These are phyloP conservation scores for Musa beccarii DNA, from an alignment of 176 grass and related monocot genomes.

Conservation along the genomic window DNA sequence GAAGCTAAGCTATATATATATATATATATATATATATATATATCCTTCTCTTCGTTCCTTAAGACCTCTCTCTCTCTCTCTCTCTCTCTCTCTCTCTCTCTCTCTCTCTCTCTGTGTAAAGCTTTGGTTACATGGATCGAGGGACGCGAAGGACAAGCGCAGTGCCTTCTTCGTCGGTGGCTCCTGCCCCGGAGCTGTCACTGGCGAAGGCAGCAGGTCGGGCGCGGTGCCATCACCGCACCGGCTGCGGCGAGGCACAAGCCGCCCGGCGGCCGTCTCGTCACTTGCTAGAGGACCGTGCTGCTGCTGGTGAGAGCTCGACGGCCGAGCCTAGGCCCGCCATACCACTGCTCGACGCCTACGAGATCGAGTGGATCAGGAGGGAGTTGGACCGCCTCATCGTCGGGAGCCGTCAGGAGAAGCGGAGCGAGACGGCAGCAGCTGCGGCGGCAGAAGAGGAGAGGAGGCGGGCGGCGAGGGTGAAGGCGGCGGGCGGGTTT, in stretches of 20 bases:
- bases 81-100: too few species aligned
- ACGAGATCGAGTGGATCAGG: conserved; percentile 70
- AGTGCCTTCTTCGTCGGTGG: not conserved
- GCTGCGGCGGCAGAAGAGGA: not conserved
- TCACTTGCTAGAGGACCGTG: not conserved
- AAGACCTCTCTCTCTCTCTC: not conserved
- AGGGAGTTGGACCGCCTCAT: conserved; percentile 54
- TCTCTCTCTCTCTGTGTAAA: not conserved
- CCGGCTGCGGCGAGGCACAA: not conserved
- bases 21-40: too few species aligned
- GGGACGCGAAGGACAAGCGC: not conserved
- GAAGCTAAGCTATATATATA: too few species aligned
- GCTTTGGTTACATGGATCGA: not conserved
- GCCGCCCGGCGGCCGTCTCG: not conserved
- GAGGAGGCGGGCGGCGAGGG: not conserved
- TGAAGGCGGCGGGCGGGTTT: not conserved
- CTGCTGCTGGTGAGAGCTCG: not conserved
- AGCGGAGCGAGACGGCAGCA: not conserved
- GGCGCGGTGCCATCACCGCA: conserved; percentile 1
- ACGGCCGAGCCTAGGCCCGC: not conserved
- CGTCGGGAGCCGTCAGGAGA: not conserved
- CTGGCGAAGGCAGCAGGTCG: conserved; percentile 7
- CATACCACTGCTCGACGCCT: conserved; percentile 47
- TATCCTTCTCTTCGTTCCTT: not conserved
- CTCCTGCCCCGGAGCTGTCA: not conserved